Evolutionary conservation across 2,329 filamentous ascomycete genomes (phyloP).

Genomic region (Septoria linicola): DNA sequence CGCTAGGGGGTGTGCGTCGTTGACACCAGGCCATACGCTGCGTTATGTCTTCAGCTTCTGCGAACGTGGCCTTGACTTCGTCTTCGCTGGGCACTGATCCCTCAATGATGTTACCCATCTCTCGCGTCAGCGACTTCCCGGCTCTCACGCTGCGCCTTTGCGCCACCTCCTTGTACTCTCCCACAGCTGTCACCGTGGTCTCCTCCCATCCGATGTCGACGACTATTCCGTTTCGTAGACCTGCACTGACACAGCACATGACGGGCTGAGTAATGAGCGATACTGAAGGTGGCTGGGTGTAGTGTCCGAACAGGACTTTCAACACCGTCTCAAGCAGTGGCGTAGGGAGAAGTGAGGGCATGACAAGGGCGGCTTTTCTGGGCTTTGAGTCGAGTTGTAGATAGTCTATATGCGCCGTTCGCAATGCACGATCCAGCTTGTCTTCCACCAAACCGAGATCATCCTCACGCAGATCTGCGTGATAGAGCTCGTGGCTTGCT

Average conservation of each 20-base stretch:
- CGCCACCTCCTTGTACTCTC: constrained; percentile 82
- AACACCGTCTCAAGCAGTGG: constrained; percentile 73
- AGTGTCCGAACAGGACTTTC: constrained; percentile 75
- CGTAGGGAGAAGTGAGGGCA: constrained; percentile 76
- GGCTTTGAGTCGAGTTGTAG: constrained; percentile 67
- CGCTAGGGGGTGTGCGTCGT: constrained; percentile 33
- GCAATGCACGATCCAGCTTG: constrained; percentile 77
- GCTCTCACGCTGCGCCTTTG: constrained; percentile 70
- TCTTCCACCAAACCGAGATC: constrained; percentile 82
- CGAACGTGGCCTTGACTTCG: constrained; percentile 56
- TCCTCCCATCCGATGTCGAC: constrained; percentile 93
- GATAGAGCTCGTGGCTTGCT: constrained; percentile 71
- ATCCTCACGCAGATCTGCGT: constrained; percentile 66
- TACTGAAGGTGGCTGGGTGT: constrained; percentile 75
- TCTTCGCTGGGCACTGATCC: constrained; percentile 49
- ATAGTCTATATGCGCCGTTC: constrained; percentile 79
- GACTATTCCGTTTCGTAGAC: constrained; percentile 79
- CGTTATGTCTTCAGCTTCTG: constrained; percentile 78
- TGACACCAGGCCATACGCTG: constrained; percentile 75
- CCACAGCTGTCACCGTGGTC: constrained; percentile 79
- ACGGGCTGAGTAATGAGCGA: constrained; percentile 77
- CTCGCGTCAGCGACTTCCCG: constrained; percentile 68
- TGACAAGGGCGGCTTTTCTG: constrained; percentile 68
- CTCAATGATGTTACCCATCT: constrained; percentile 65
- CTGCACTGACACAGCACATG: constrained; percentile 73